phyloP scores from a whole-genome alignment of 352 stramenopile species.

The Peronospora belbahrii region DNA sequence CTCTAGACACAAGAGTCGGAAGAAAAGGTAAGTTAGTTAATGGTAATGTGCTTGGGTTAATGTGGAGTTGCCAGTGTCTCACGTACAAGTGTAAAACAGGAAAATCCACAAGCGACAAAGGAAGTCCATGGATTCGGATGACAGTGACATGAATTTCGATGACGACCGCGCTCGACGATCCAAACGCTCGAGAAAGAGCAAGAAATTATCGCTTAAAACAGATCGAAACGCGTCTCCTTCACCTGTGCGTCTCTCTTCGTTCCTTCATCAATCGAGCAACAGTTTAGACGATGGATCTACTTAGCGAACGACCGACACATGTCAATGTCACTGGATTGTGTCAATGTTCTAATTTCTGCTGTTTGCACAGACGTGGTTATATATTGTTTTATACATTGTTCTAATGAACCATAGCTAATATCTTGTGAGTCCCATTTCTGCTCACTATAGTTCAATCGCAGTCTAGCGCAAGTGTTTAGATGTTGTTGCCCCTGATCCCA shows the following conservation, averaged over 20 bases:
- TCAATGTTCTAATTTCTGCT: background rate
- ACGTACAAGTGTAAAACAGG: slow-evolving; percentile 25
- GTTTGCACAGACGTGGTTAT: slow-evolving; percentile 4
- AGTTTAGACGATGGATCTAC: slow-evolving; percentile 20
- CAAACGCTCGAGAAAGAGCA: slow-evolving; percentile 34
- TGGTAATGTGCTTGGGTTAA: background rate
- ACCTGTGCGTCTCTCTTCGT: slow-evolving; percentile 84
- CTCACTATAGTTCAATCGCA: slow-evolving; percentile 17
- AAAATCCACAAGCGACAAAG: slow-evolving; percentile 53
- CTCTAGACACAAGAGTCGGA: slow-evolving; percentile 57
- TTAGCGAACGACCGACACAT: slow-evolving; percentile 4
- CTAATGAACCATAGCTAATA: slow-evolving; percentile 9
- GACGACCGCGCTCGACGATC: slow-evolving; percentile 26
- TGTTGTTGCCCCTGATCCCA: slow-evolving; percentile 4
- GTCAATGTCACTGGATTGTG: background rate
- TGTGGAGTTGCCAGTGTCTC: slow-evolving; percentile 1
- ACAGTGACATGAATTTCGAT: slow-evolving; percentile 23
- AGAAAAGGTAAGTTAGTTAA: slow-evolving; percentile 52
- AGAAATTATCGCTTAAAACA: slow-evolving; percentile 35
- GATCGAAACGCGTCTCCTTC: slow-evolving; percentile 40
- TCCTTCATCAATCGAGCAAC: slow-evolving; percentile 65
- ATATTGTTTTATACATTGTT: slow-evolving; percentile 17
- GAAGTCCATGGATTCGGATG: slow-evolving; percentile 39
- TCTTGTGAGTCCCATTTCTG: slow-evolving; percentile 16
- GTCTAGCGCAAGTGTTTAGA: background rate